Base-by-base conservation (phyloP, 1,139 yeast genomes). In the Pneumocystis murina region DNA sequence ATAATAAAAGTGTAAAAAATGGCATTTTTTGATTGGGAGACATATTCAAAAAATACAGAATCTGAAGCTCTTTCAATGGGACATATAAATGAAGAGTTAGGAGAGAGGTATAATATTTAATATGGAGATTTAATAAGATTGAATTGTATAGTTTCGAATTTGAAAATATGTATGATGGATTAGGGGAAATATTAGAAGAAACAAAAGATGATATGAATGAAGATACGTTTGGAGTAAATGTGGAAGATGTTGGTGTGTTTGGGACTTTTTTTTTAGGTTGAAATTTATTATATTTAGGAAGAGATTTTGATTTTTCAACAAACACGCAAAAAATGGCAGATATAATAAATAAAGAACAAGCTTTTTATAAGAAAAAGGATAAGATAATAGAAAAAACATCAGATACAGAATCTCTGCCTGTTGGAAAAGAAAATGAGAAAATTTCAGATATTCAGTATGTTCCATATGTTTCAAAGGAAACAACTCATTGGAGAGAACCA, bases 151-250 rank as follows among this genome's bases (percentile, higher is more conserved):
- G 35, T 5, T 33, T 33, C 8, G 35, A 33, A 7, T 90, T 87
- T 71, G 94, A 88, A 70, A 95, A 89, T 63, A 85, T 95, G 20
- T 87, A 87, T 72, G 88, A 86, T 68, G 91, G 91, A 2, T 79
- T 86, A 65, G 92, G 90, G 1, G 87, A 82, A 39, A 79, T 79
- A 66, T 79, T 82, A 61, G 80, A 80, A 60, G 94, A 86, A 68
- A 84, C 82, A 43, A 90, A 85, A 66, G 97, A 90, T 72, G 90
- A 85, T 63, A 78, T 88, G 70, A 91, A 91, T 72, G 87, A 84
- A 67, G 95, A 88, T 71, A 91, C 97, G 0, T 91, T 91, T 76
- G 97, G 97, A 60, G 79, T 77, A 61, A 78, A 75, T 64, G 76
- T 80, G 8, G 80, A 74, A 20, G 40, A 76, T 78, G 75, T 85